Evolutionary conservation across 2,329 filamentous ascomycete genomes (phyloP), one percentile per base, ranked within the genome.

Genomic region (Botrytis medusae): DNA sequence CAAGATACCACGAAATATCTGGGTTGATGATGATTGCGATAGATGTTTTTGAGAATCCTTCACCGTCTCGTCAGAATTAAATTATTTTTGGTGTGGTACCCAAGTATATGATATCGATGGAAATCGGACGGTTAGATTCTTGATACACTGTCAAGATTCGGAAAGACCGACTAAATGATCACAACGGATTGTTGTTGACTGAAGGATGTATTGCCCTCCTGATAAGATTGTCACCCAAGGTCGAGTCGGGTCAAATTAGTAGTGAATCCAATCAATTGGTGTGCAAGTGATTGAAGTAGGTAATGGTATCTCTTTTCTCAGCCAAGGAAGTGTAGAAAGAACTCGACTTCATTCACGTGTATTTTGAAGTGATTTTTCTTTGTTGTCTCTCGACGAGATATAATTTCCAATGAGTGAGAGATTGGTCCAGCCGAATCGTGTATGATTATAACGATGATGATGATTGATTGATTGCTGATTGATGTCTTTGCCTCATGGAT

Each of bases 401-500:
- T 22, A 29, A 12, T 32, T 40, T 54, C n/a, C 22, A 42, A 51
- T 57, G 48, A 68, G 42, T 42, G 34, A 57, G 54, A 42, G 64
- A 68, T 57, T 68, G 64, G 64, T 16, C 64, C 64, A 68, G 64
- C 64, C 64, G 48, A 68, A 68, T 68, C 64, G 48, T 18, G 10
- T 29, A 7, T 57, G 64, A 22, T 42, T 37, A 57, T 65, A 32
- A 51, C 37, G 44, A 65, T 65, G n/a, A 46, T 64, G 42, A 32
- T 40, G 64, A 22, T 37, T 29, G 46, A 51, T 67, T 64, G 61
- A 32, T 46, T 46, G 46, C n/a, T 40, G 32, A 18, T 34, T 48
- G 64, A 68, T 68, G 46, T 22, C 48, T 68, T 32, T 42, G 64
- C 64, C 64, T 57, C 64, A 57, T 48, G 48, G 64, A 68, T 32